Base-by-base conservation (phyloP, 2,329 filamentous ascomycete genomes). In the Hypoxylon sp. region DNA sequence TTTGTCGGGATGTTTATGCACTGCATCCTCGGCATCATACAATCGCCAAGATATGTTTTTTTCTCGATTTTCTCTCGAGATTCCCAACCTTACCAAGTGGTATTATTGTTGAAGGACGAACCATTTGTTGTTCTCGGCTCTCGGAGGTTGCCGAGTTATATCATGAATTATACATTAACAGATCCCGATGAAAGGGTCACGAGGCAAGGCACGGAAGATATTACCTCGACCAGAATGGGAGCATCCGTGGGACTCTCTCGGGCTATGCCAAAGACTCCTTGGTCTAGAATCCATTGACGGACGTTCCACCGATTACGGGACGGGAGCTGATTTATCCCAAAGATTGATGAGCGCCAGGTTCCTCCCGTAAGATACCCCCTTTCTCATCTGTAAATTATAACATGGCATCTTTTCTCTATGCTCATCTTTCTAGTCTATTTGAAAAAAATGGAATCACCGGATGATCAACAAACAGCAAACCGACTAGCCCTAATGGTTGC, bases 281-380 rank as follows among this genome's bases (percentile, higher is more conserved):
- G 65, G 62, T 66, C 68, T 65, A 68, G 68, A 70, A 66, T 57
- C 36, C 36, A 50, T 55, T 10, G 38, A 52, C 56, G 51, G 62
- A n/a, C 57, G 34, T 57, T 63, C 53, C 32, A 49, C 46, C 59
- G 62, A 62, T 55, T 62, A 38, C 56, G 59, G 59, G 52, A 41
- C 68, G 62, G 62, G 50, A 41, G 34, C 62, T 60, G 38, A 38
- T 56, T 65, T 60, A 60, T 56, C 65, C 68, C 62, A 48, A 48
- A 53, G 19, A 56, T 46, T 58, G 49, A 61, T 21, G 36, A 23
- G 21, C 45, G 48, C 53, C 38, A 43, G 50, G 49, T 56, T 53
- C 13, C 50, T 57, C 56, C 55, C 43, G 49, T 41, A 52, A 34
- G 30, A 56, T 43, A 6, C 19, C 59, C 59, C 45, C 49, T n/a